These are phyloP conservation scores for Auricularia cornea DNA, from an alignment of 768 basidiomycete genomes.

Conservation along the genomic window DNA sequence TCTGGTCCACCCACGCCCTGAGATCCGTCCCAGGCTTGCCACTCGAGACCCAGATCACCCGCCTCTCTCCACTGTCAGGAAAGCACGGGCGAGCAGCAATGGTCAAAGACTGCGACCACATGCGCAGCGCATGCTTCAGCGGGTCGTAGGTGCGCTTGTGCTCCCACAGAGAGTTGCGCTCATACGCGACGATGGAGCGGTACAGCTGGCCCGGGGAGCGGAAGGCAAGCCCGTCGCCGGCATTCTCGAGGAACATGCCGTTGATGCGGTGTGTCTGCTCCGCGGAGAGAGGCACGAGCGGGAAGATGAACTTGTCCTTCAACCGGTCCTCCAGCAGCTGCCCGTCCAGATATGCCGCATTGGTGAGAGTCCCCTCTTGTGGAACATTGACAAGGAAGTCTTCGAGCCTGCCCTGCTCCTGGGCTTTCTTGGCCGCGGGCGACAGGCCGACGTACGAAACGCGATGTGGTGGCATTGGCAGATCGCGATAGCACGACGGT, in stretches of 20 bases:
- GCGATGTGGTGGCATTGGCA: not conserved
- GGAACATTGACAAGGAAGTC: no score
- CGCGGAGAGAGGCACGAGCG: not conserved
- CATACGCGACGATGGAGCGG: not conserved
- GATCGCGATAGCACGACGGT: not conserved
- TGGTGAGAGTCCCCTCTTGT: no score
- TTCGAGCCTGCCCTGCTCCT: no score
- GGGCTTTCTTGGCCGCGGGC: not conserved
- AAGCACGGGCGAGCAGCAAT: not conserved
- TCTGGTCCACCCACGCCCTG: no score
- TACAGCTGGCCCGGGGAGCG: not conserved
- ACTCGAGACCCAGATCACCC: no score
- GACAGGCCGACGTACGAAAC: no score
- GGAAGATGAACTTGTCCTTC: not conserved
- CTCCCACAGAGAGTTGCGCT: not conserved
- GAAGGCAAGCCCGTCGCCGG: not conserved
- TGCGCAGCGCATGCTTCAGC: not conserved
- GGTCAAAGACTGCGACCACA: not conserved
- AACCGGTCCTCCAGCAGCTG: not conserved
- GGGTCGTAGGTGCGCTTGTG: not conserved
- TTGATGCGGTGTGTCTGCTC: not conserved
- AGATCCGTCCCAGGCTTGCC: no score
- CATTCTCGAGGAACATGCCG: not conserved
- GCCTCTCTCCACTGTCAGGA: no score
- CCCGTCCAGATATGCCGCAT: not conserved